Evolutionary conservation across 2,329 filamentous ascomycete species (phyloP), one percentile per base, ranked within the genome.

Genomic region (Cercospora zeae-maydis): DNA sequence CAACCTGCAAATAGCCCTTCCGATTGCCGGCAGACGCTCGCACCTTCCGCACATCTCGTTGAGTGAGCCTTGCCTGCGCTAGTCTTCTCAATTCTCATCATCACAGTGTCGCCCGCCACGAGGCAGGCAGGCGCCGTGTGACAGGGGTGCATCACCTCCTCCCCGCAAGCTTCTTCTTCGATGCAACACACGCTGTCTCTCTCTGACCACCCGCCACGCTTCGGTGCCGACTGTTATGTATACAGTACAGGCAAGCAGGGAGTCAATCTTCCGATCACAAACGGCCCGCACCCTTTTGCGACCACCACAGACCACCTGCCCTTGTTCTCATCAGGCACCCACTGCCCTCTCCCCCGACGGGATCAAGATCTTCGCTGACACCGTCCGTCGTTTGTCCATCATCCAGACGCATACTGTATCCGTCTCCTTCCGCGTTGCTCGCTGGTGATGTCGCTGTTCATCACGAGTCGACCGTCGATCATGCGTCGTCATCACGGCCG

Each of bases 141-240:
- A 33, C 37, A 14, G n/a, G n/a, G n/a, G n/a, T n/a, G n/a, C 24
- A 27, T 27, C n/a, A 37, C 30, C 19, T 21, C 21, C 14, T 1
- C 37, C 42, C 45, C 24, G 30, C 33, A 58, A 47, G 33, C 55
- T 58, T 58, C 55, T 58, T 58, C 21, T 34, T 27, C 37, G 24
- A 49, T 45, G 24, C 55, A 58, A 58, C 55, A 42, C 39, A 24
- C 14, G 7, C 27, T 16, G 55, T 58, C 39, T 58, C 24, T 27
- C 24, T 27, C 24, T 27, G 24, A 3, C 24, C 6, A 3, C 24
- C 24, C 21, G 33, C 39, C 27, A 39, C 21, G n/a, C 19, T 33
- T 34, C 34, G 37, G 2, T 21, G 19, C n/a, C 53, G 37, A 19
- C 37, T 58, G 24, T 27, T 42, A n/a, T n/a, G n/a, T n/a, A n/a